Evolutionary conservation across 441 rosid species (phyloP).

Genomic region (Populus trichocarpa): DNA sequence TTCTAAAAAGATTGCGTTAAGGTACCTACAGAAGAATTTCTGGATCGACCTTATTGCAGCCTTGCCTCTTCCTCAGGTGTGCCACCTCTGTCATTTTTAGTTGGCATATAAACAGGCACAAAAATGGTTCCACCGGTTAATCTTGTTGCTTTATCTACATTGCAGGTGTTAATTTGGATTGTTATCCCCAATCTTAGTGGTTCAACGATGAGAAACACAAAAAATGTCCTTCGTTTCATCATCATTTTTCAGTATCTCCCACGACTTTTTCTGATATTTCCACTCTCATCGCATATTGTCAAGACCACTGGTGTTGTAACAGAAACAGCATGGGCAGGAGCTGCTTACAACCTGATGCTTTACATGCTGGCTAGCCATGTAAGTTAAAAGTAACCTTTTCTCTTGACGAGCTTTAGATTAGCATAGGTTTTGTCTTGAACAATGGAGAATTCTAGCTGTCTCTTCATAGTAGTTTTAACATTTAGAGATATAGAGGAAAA

Average conservation of each 20-base stretch:
- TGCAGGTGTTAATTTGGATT: constrained; percentile 76
- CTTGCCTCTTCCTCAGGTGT: constrained; percentile 89
- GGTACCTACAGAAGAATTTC: constrained; percentile 56
- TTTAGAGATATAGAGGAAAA: no score
- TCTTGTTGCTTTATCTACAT: constrained; percentile 1
- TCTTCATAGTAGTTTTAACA: no score
- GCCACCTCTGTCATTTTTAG: neutral
- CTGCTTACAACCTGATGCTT: constrained; percentile 79
- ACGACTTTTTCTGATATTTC: constrained; percentile 57
- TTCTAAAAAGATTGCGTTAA: constrained; percentile 55
- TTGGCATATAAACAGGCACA: neutral
- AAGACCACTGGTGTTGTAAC: constrained; percentile 78
- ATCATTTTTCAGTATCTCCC: constrained; percentile 79
- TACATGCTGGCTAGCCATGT: constrained; percentile 97
- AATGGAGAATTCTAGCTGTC: neutral
- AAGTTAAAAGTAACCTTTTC: constrained; percentile 22
- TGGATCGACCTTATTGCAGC: constrained; percentile 79
- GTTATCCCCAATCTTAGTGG: constrained; percentile 66
- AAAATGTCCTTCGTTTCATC: constrained; percentile 72
- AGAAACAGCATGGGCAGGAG: constrained; percentile 90
- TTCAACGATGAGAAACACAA: constrained; percentile 69
- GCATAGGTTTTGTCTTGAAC: neutral
- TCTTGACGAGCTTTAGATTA: neutral
- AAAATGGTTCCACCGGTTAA: neutral
- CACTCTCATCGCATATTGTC: constrained; percentile 71